A percentile compares a stretch with the other conserved stretches of the same genome.
phyloP scores from a whole-genome alignment of 2,329 filamentous ascomycete genomes.

The Golovinomyces cichoracearum region DNA sequence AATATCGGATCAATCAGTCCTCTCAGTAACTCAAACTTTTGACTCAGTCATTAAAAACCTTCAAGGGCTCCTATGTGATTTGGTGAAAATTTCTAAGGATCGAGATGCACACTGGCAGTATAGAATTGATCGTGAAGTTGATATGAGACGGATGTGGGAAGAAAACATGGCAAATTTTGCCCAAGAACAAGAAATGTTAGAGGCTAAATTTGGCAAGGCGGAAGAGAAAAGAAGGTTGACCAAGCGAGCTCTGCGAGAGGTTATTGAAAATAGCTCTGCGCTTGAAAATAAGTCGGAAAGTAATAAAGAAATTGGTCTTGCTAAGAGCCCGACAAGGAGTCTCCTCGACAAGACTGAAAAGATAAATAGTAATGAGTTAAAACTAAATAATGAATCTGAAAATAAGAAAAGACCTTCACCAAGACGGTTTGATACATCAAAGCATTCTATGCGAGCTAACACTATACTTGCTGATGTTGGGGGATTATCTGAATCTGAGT shows the following conservation, averaged over 20 bases:
- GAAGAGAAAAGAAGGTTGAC: constrained; percentile 75
- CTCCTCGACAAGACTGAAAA: not conserved
- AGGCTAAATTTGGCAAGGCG: constrained; percentile 65
- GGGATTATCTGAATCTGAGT: constrained; percentile 49
- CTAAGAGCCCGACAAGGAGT: constrained; percentile 14
- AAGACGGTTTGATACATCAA: constrained; percentile 19
- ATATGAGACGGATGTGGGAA: constrained; percentile 91
- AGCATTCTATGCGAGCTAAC: constrained; percentile 27
- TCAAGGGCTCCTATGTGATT: constrained; percentile 57
- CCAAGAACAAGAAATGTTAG: constrained; percentile 72
- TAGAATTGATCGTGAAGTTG: constrained; percentile 66
- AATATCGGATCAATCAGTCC: constrained; percentile 50
- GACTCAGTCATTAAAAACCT: constrained; percentile 74
- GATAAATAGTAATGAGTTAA: not conserved
- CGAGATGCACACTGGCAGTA: constrained; percentile 96
- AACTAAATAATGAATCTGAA: constrained; percentile 8
- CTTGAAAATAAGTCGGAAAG: constrained; percentile 12
- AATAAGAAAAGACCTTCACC: constrained; percentile 15
- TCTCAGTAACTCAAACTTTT: constrained; percentile 60
- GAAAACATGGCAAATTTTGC: constrained; percentile 98
- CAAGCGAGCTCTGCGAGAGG: constrained; percentile 70
- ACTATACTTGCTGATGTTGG: constrained; percentile 42
- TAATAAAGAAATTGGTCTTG: constrained; percentile 6
- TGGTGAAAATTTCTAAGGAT: constrained; percentile 77
- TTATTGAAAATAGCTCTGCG: constrained; percentile 40